Evolutionary conservation across 1,284 basidiomycete genomes (phyloP), one percentile per base, ranked within the genome.

Genomic region (Tetrapyrgos nigripes): DNA sequence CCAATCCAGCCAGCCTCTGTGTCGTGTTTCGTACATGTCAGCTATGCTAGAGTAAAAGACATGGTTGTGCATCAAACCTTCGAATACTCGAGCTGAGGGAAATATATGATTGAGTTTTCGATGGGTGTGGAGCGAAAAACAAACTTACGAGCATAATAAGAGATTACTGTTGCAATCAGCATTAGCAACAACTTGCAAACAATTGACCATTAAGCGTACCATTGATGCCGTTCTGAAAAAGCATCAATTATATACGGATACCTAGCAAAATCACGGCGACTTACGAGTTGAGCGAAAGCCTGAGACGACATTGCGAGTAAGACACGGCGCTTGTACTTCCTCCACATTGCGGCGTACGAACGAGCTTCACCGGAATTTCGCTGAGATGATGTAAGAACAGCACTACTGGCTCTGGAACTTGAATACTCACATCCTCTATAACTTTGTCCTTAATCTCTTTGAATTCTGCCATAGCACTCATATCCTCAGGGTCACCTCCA

Each of bases 251-350:
- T 23, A 37, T 54, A 31, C 44, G 23, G 50, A n/a, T 31, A 26
- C 29, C 31, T 21, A 26, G 53, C 27, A 47, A 23, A 2, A 9
- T 10, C 14, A 31, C n/a, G 10, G 44, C 3, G 3, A 79, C 87
- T 65, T 64, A 93, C 92, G 65, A 98, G 79, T 75, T 98, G 97
- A 49, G 96, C 96, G 73, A 98, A 98, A 57, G 93, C 91, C 73
- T 98, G 97, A 62, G 94, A 94, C 19, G 94, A 96, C 94, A 97
- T 97, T n/a, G 96, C 97, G 60, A 98, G 88, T 63, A 98, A 74
- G 4, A 98, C 96, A 47, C 96, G 86, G 46, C 89, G 88, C 66
- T 92, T 91, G 75, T 98, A 98, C 64, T 87, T 85, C 66, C 76
- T 87, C 94, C 95, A 97, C 87, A 98, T 93, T 43, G 84, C 83